These are phyloP conservation scores for Suillus lakei DNA, from an alignment of 768 basidiomycete genomes.

Conservation along the genomic window DNA sequence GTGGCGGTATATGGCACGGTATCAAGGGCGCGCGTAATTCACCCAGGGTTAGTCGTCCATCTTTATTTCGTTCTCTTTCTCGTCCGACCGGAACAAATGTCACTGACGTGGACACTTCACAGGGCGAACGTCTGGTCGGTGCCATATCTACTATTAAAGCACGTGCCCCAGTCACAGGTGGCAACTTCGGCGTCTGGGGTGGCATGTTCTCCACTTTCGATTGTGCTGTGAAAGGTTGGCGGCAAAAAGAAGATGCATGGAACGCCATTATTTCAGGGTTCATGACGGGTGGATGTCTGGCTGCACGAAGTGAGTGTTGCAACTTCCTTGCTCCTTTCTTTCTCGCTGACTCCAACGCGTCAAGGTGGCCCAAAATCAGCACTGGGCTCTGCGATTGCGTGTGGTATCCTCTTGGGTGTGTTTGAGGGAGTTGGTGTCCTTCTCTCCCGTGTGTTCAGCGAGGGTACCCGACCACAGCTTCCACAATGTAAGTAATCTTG, in stretches of 20 bases:
- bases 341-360: neutral
- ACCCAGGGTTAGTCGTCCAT: slow-evolving; percentile 68
- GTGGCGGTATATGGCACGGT: slow-evolving; percentile 98
- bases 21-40: slow-evolving; percentile 98
- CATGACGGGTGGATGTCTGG: slow-evolving; percentile 96
- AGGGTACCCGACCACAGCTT: slow-evolving; percentile 78
- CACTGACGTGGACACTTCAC: neutral
- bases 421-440: slow-evolving; percentile 96
- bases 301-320: slow-evolving; percentile 80
- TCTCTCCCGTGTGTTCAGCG: slow-evolving; percentile 86
- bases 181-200: slow-evolving; percentile 95
- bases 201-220: slow-evolving; percentile 99
- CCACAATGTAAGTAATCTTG: slow-evolving; percentile 64
- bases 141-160: slow-evolving; percentile 97
- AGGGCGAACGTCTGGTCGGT: slow-evolving; percentile 95
- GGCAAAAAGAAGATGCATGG: slow-evolving; percentile 99
- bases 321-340: neutral
- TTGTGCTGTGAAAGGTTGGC: slow-evolving; percentile 95
- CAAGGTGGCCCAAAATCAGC: slow-evolving; percentile 92
- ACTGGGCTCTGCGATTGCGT: slow-evolving; percentile 91
- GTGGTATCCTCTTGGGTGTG: slow-evolving; percentile 93
- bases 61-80: neutral
- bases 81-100: neutral
- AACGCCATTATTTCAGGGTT: slow-evolving; percentile 99
- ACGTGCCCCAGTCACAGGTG: slow-evolving; percentile 96